Percentiles rank a stretch among this genome's conserved stretches.
Conservation (phyloP, 2,329 filamentous ascomycete genomes). For the Dactylellina drechsleri region DNA sequence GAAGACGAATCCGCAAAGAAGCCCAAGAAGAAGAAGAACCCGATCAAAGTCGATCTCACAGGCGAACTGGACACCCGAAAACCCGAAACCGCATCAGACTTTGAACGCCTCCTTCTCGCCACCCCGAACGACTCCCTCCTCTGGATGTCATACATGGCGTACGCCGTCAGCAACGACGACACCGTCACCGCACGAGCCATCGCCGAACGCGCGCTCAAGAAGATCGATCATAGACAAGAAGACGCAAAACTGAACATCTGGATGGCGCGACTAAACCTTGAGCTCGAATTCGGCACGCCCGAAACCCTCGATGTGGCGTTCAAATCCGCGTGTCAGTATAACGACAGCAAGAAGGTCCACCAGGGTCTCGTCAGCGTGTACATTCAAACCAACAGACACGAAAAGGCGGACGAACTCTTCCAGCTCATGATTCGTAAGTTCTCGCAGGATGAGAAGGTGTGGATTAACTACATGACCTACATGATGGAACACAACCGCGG, state of each 20-base stretch:
- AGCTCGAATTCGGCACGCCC: slow-evolving; percentile 87
- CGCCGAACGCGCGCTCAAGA: slow-evolving; percentile 87
- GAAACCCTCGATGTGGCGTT: slow-evolving; percentile 86
- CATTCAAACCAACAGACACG: slow-evolving; percentile 86
- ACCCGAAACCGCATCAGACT: slow-evolving; percentile 89
- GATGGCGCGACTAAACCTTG: slow-evolving; percentile 92
- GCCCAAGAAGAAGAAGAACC: slow-evolving; percentile 78
- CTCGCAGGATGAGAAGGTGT: slow-evolving; percentile 79
- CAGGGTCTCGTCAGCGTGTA: slow-evolving; percentile 92
- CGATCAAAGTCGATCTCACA: slow-evolving; percentile 86
- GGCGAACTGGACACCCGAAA: slow-evolving; percentile 90
- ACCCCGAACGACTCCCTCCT: slow-evolving; percentile 92
- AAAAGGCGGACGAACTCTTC: slow-evolving; percentile 91
- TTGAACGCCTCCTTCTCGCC: slow-evolving; percentile 88
- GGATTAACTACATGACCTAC: slow-evolving; percentile 95
- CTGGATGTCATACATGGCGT: slow-evolving; percentile 99
- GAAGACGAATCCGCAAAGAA: slow-evolving; percentile 68
- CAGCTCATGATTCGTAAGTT: slow-evolving; percentile 88
- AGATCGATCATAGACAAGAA: slow-evolving; percentile 90
- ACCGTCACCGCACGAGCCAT: slow-evolving; percentile 86
- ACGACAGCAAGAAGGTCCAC: slow-evolving; percentile 88
- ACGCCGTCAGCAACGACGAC: slow-evolving; percentile 92
- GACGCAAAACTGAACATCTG: slow-evolving; percentile 83
- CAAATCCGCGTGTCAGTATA: slow-evolving; percentile 91
- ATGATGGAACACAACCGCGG: slow-evolving; percentile 75